phyloP scores from a whole-genome alignment of 2,329 filamentous ascomycete genomes.

The Dactylella cylindrospora region DNA sequence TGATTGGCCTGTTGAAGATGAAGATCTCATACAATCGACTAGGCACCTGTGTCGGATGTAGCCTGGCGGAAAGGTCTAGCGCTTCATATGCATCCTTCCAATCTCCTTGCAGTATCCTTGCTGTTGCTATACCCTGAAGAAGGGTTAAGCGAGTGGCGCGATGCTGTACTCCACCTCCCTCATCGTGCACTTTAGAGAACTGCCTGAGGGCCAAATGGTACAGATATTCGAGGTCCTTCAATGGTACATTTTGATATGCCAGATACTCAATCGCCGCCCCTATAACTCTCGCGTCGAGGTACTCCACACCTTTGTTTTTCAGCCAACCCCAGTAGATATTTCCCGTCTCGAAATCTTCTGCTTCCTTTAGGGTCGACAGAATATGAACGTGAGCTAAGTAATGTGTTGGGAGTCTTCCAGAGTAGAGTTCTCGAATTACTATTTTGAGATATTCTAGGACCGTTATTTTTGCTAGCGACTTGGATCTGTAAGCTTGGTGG shows the following conservation, averaged over 20 bases:
- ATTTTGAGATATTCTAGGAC: slow-evolving; percentile 49
- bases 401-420: slow-evolving; percentile 51
- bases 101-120: slow-evolving; percentile 55
- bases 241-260: slow-evolving; percentile 52
- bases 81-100: slow-evolving; percentile 57
- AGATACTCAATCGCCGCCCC: slow-evolving; percentile 58
- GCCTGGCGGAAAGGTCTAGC: slow-evolving; percentile 56
- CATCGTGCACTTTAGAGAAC: slow-evolving; percentile 53
- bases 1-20: slow-evolving; percentile 54
- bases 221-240: slow-evolving; percentile 55
- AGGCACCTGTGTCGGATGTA: slow-evolving; percentile 55
- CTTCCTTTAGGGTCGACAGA: slow-evolving; percentile 56
- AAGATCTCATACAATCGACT: slow-evolving; percentile 55
- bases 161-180: slow-evolving; percentile 50
- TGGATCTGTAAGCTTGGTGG: slow-evolving; percentile 51
- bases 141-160: slow-evolving; percentile 54
- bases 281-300: slow-evolving; percentile 55
- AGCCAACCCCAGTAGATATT: slow-evolving; percentile 58
- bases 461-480: slow-evolving; percentile 8
- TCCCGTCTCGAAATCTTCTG: slow-evolving; percentile 52
- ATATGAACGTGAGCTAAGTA: slow-evolving; percentile 54
- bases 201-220: slow-evolving; percentile 55
- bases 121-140: slow-evolving; percentile 57
- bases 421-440: slow-evolving; percentile 53
- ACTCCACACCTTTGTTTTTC: slow-evolving; percentile 52